These are phyloP conservation scores for Oryza coarctata DNA, from an alignment of 176 grass and related monocot genomes.

Conservation along the genomic window DNA sequence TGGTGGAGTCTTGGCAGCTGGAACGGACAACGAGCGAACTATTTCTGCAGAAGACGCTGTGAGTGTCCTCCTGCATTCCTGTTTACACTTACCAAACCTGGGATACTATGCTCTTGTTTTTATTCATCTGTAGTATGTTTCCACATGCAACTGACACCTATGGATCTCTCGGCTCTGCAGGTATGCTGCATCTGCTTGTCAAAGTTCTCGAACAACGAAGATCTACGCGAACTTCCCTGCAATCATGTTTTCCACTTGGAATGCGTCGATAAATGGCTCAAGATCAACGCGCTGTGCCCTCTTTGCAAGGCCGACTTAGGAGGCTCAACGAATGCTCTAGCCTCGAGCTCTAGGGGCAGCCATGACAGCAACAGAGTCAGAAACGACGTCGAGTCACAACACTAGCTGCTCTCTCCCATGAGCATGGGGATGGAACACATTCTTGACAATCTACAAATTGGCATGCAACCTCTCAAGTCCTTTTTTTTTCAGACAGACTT, in stretches of 20 bases:
- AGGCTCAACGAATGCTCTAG: neutral
- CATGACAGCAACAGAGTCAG: slow-evolving; percentile 22
- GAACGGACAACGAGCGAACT: slow-evolving; percentile 68
- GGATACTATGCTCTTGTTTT: neutral
- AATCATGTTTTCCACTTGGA: slow-evolving; percentile 86
- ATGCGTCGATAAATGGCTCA: slow-evolving; percentile 94
- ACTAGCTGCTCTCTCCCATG: slow-evolving; percentile 33
- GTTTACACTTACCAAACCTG: neutral
- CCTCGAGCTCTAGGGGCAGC: slow-evolving; percentile 23
- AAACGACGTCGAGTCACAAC: slow-evolving; percentile 52
- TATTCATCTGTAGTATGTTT: neutral
- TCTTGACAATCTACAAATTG: slow-evolving; percentile 26
- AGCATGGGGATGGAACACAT: slow-evolving; percentile 18
- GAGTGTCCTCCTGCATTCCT: neutral
- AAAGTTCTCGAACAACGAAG: slow-evolving; percentile 77
- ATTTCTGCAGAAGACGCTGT: slow-evolving; percentile 85
- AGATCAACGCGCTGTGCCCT: slow-evolving; percentile 89
- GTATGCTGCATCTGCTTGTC: slow-evolving; percentile 89
- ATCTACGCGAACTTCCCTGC: slow-evolving; percentile 82
- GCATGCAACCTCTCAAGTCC: slow-evolving; percentile 27
- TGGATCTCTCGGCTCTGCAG: slow-evolving; percentile 41
- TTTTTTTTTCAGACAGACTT: slow-evolving; percentile 27
- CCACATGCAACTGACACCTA: neutral
- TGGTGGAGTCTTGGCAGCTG: slow-evolving; percentile 66
- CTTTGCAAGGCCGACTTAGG: slow-evolving; percentile 84